A percentile compares a stretch with the other conserved stretches of the same genome.
Conservation (phyloP, 208 protist genomes). For the Crithidia fasciculata region DNA sequence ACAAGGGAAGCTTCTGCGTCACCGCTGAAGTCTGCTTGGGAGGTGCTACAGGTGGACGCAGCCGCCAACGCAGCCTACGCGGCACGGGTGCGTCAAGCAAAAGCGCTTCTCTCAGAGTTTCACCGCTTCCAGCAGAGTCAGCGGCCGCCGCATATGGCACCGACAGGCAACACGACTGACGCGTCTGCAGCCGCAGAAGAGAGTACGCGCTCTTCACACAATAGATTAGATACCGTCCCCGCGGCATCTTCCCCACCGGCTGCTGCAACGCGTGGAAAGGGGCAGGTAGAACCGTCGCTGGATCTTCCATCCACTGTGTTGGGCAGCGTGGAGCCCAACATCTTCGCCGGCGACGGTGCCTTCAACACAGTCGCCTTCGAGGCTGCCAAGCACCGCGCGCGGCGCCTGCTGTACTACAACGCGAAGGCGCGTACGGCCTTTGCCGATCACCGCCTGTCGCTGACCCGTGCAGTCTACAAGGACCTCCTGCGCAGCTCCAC, state of each 20-base stretch:
- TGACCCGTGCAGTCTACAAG: slow-evolving; percentile 21
- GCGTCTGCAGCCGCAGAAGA: too few relatives aligned
- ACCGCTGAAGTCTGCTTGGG: slow-evolving; percentile 1
- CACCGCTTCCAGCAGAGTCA: slow-evolving; percentile 9
- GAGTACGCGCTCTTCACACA: too few relatives aligned
- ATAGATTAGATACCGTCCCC: too few relatives aligned
- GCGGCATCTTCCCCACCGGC: too few relatives aligned
- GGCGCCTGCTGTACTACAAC: slow-evolving; percentile 24
- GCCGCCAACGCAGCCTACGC: slow-evolving; percentile 10
- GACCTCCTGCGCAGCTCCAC: not conserved
- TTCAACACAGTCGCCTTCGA: slow-evolving; percentile 14
- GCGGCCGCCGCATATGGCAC: not conserved
- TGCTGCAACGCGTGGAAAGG: too few relatives aligned
- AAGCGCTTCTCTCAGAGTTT: slow-evolving; percentile 8
- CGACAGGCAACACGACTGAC: too few relatives aligned
- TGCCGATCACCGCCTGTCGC: slow-evolving; percentile 3
- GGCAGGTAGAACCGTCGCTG: too few relatives aligned
- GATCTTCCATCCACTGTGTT: too few relatives aligned
- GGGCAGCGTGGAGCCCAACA: not conserved
- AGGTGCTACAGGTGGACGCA: not conserved
- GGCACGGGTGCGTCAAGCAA: slow-evolving; percentile 1
- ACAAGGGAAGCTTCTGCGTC: too few relatives aligned
- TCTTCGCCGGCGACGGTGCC: not conserved
- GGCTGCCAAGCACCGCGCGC: slow-evolving; percentile 13
- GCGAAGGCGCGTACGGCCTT: slow-evolving; percentile 16